Evolutionary conservation across 106 monocot species (phyloP).

Genomic region (Iris macrosiphon): DNA sequence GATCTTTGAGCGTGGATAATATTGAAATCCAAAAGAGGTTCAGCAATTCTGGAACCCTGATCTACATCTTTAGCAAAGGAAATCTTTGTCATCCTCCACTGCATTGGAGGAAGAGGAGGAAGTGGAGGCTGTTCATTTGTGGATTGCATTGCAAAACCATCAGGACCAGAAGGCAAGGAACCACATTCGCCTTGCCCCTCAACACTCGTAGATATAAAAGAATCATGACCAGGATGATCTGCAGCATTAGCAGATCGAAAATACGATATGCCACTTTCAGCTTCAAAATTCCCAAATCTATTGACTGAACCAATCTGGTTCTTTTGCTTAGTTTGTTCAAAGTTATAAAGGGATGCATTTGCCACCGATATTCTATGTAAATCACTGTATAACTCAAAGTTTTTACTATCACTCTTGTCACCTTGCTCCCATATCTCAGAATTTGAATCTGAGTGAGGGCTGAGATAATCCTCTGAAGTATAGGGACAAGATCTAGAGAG

Average conservation of each 20-base stretch:
- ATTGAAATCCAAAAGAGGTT: conserved; percentile 2
- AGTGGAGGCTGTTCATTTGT: conserved; percentile 46
- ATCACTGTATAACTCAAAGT: conserved; percentile 29
- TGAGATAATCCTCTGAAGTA: conserved; percentile 59
- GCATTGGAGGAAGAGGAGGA: conserved; percentile 88
- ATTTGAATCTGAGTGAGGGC: conserved; percentile 58
- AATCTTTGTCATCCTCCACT: conserved; percentile 56
- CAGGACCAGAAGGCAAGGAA: conserved; percentile 7
- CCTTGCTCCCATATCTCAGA: conserved; percentile 81
- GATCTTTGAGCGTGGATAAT: background rate
- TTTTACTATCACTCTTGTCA: conserved; percentile 16
- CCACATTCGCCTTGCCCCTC: conserved; percentile 5
- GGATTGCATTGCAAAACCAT: conserved; percentile 9
- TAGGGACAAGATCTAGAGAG: conserved; percentile 61
- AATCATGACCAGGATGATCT: conserved; percentile 39
- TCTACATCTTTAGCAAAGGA: conserved; percentile 1
- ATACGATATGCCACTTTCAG: conserved; percentile 12
- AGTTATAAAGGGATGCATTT: conserved; percentile 31
- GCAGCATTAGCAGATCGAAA: conserved; percentile 19
- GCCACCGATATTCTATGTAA: conserved; percentile 31
- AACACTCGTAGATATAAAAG: conserved; percentile 12
- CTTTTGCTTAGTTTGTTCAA: conserved; percentile 20
- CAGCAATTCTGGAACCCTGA: conserved; percentile 1
- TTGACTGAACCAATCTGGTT: conserved; percentile 16
- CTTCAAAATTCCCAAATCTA: conserved; percentile 12